Base-by-base conservation (phyloP, 345 rosid genomes). In the Rhodamnia argentea region DNA sequence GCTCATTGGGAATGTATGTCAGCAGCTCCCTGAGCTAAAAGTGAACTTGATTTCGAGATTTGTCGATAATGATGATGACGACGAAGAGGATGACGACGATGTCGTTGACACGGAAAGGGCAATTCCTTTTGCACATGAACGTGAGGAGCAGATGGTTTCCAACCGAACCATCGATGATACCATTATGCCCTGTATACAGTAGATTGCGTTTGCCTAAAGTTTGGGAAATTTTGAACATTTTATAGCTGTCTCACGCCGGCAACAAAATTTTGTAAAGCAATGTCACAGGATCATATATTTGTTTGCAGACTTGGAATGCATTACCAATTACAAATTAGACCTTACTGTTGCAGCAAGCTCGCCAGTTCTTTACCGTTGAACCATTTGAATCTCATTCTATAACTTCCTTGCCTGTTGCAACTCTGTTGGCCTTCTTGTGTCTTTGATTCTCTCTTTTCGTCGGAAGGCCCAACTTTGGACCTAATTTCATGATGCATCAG, bases 1-100 rank as follows among this genome's bases (percentile, higher is more conserved):
- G 86, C 89, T 94, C 60, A 86, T 91, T 10, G 99, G 98, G 81
- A 83, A 83, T 40, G 58, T 22, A 50, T 40, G 58, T 83, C 58
- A 40, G 59, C 84, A 29, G 81, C 81, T 18, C 81, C 81, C 81
- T 20, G 47, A 70, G 81, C 81, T 42, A 37, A 70, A 37, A 44
- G 26, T 12, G 0, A 70, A 70, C 2, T 13, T 47, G 47, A 24
- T 70, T 70, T 70, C 10, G 40, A 70, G 47, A 37, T 70, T 70
- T 18, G 81, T 37, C 4, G 81, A 18, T 70, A 20, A 37, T 18
- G 47, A 70, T 9, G 81, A 70, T 8, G 13, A 58, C 2, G 62
- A 58, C 7, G 75, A 62, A 3, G 75, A 27, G 2, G 81, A 70
- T 37, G 81, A 70, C 3, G 47, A 70, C 1, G 26, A 70, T 32